Evolutionary conservation across 331 rosid species (phyloP).

Genomic region (Cucumis variabilis): DNA sequence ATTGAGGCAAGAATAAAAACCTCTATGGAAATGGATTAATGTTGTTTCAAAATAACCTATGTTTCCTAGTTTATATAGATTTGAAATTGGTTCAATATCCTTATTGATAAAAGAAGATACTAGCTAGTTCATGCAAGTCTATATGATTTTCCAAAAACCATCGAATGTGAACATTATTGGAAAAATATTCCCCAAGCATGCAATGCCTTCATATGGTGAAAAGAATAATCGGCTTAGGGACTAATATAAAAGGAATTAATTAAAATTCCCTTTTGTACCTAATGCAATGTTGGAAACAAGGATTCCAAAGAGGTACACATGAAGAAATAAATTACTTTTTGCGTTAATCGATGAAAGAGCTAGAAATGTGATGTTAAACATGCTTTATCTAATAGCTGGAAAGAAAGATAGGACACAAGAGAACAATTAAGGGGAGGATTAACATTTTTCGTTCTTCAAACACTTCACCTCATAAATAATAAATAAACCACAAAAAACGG

Average conservation of each 20-base stretch:
- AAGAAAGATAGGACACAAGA: too few species aligned
- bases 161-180: not conserved
- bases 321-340: not conserved
- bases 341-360: too few species aligned
- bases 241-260: slow-evolving; percentile 10
- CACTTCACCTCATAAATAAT: not conserved
- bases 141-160: slow-evolving; percentile 8
- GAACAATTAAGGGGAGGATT: too few species aligned
- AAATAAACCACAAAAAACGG: not conserved
- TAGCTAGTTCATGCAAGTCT: slow-evolving; percentile 13
- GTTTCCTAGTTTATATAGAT: slow-evolving; percentile 15
- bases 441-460: too few species aligned
- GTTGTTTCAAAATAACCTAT: not conserved
- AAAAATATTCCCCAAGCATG: slow-evolving; percentile 15
- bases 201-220: not conserved
- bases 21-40: not conserved
- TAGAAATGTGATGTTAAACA: too few species aligned
- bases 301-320: not conserved
- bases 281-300: not conserved
- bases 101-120: not conserved
- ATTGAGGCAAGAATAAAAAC: not conserved
- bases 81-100: not conserved
- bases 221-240: not conserved
- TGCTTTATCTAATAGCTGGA: too few species aligned
- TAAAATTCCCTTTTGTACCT: not conserved